These are phyloP conservation scores for Claviceps arundinis DNA, from an alignment of 2,329 filamentous ascomycete genomes.

Conservation along the genomic window DNA sequence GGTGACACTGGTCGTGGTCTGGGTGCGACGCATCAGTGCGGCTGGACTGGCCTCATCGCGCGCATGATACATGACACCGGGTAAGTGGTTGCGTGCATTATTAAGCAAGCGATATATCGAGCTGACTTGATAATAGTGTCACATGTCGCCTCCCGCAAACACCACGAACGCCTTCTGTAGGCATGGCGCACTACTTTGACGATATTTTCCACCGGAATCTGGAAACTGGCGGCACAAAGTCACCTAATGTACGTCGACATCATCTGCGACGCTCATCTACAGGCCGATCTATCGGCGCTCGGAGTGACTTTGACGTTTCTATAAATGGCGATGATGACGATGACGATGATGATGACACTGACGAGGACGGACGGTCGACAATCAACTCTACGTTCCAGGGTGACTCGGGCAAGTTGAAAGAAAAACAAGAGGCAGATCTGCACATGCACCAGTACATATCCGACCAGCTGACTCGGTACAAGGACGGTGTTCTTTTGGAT, in stretches of 20 bases:
- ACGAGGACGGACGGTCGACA: slow-evolving; percentile 17
- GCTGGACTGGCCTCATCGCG: slow-evolving; percentile 90
- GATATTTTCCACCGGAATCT: slow-evolving; percentile 54
- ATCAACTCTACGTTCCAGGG: slow-evolving; percentile 20
- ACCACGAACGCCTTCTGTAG: slow-evolving; percentile 70
- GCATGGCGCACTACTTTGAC: slow-evolving; percentile 89
- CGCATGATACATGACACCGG: slow-evolving; percentile 97
- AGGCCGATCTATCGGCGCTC: slow-evolving; percentile 66
- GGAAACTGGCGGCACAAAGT: slow-evolving; percentile 22
- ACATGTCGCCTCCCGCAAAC: slow-evolving; percentile 88
- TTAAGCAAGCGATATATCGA: neutral
- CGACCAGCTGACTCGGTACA: slow-evolving; percentile 65
- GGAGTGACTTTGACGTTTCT: slow-evolving; percentile 60
- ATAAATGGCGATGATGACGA: slow-evolving; percentile 34
- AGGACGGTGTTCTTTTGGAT: slow-evolving; percentile 13
- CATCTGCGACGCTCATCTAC: slow-evolving; percentile 65
- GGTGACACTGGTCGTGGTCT: slow-evolving; percentile 81
- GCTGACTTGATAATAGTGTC: slow-evolving; percentile 38
- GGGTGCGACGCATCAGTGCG: slow-evolving; percentile 86
- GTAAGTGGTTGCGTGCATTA: slow-evolving; percentile 41
- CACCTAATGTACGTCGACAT: slow-evolving; percentile 28
- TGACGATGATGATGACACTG: slow-evolving; percentile 16
- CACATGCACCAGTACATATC: slow-evolving; percentile 73
- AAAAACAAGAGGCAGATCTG: slow-evolving; percentile 44
- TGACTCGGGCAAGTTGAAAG: slow-evolving; percentile 30